phyloP scores from a whole-genome alignment of 176 grass and related monocot genomes.

The Saccharum spontaneum region DNA sequence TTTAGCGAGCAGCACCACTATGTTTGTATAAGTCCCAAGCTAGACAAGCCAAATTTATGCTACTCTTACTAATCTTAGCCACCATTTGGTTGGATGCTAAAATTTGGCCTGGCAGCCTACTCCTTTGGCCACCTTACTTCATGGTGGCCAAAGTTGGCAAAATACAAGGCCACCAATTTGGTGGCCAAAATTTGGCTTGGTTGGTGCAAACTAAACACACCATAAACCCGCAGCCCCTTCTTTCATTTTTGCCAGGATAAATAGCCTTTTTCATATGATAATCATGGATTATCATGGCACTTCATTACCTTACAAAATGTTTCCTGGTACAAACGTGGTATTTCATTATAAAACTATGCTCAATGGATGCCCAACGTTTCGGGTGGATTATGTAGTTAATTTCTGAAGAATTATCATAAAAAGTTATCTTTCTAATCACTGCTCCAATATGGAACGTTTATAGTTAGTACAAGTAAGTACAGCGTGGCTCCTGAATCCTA shows the following conservation, averaged over 20 bases:
- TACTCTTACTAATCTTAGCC: not conserved
- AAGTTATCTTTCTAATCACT: conserved; percentile 5
- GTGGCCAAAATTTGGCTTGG: not conserved
- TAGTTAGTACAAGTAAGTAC: not conserved
- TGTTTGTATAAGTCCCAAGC: not conserved
- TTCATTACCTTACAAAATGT: conserved; percentile 20
- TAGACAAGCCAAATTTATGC: not conserved
- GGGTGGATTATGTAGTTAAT: conserved; percentile 1
- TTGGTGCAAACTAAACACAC: not conserved
- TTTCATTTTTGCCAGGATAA: not conserved
- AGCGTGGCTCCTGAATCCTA: not conserved
- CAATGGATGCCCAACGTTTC: conserved; percentile 7
- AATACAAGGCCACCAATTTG: not conserved
- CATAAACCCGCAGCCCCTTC: not conserved
- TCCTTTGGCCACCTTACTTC: not conserved
- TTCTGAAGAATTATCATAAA: conserved; percentile 5
- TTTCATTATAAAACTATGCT: not conserved
- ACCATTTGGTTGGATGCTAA: not conserved
- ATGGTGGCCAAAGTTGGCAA: not conserved
- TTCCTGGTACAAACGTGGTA: conserved; percentile 3
- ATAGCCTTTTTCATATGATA: not conserved
- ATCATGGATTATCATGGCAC: not conserved
- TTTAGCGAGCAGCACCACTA: not conserved
- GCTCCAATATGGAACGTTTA: not conserved
- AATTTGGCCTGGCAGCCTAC: not conserved